A percentile compares a stretch with the other conserved stretches of the same genome.
Evolutionary conservation across 768 basidiomycete species (phyloP).

Genomic region (Aureoboletus auriporus): DNA sequence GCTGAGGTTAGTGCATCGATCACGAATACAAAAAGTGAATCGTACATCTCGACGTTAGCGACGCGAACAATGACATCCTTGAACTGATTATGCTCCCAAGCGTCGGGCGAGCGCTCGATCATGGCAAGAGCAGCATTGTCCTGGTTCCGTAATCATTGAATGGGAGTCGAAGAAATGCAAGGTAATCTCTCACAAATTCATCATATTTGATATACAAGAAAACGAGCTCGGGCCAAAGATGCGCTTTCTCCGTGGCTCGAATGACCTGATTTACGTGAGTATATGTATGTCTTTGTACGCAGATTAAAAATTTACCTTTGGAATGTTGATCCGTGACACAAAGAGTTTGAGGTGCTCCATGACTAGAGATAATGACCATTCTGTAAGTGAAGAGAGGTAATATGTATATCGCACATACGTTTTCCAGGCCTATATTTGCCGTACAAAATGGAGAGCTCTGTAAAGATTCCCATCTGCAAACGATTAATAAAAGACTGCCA

Average conservation of each 20-base stretch:
- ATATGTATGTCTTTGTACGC: background rate
- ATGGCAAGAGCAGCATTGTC: constrained; percentile 98
- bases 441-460: constrained; percentile 85
- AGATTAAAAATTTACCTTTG: constrained; percentile 53
- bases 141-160: constrained; percentile 32
- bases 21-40: background rate
- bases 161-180: background rate
- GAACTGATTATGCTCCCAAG: constrained; percentile 99
- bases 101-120: constrained; percentile 98
- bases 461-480: constrained; percentile 90
- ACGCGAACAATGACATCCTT: constrained; percentile 96
- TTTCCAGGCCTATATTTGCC: constrained; percentile 95
- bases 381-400: background rate
- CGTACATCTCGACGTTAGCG: constrained; percentile 95
- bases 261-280: constrained; percentile 55
- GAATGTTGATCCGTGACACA: constrained; percentile 94
- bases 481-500: constrained; percentile 11
- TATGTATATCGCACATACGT: constrained; percentile 46
- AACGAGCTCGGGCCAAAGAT: constrained; percentile 97
- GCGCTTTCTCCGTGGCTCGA: constrained; percentile 92
- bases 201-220: constrained; percentile 99
- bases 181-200: constrained; percentile 61
- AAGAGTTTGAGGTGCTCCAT: constrained; percentile 99
- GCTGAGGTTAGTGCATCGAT: constrained; percentile 2
- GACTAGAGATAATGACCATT: constrained; percentile 43